Conservation (phyloP, 164 flowering plant species). For the Magnolia kwangsiensis region DNA sequence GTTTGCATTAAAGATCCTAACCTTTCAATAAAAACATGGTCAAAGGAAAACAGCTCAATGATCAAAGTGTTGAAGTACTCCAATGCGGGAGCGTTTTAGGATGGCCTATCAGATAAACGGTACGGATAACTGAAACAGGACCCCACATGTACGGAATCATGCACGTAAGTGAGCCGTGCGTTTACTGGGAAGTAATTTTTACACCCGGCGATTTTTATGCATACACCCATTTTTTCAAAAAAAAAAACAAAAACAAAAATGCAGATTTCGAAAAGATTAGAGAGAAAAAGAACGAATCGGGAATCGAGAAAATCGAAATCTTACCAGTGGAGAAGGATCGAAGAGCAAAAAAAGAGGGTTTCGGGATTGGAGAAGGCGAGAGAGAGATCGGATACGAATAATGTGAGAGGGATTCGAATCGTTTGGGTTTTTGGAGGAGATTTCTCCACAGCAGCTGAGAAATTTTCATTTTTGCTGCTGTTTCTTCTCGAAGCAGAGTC, state of each 20-base stretch:
- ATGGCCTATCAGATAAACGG: too few relatives aligned
- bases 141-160: too few relatives aligned
- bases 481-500: neutral
- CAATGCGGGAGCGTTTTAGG: too few relatives aligned
- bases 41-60: too few relatives aligned
- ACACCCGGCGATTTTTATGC: too few relatives aligned
- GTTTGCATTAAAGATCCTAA: too few relatives aligned
- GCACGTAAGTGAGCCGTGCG: too few relatives aligned
- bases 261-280: neutral
- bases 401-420: neutral
- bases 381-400: neutral
- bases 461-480: neutral
- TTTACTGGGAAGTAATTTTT: too few relatives aligned
- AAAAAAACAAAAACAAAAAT: neutral
- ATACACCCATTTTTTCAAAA: too few relatives aligned
- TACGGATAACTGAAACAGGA: too few relatives aligned
- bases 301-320: neutral
- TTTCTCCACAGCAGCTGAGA: neutral
- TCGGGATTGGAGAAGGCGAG: neutral
- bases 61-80: too few relatives aligned
- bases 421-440: neutral
- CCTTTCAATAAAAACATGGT: too few relatives aligned
- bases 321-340: neutral
- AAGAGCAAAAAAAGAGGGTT: conserved; percentile 2
- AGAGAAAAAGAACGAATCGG: neutral